Base-by-base conservation (phyloP, 1,139 yeast species). In the Suhomyces choctaworum region DNA sequence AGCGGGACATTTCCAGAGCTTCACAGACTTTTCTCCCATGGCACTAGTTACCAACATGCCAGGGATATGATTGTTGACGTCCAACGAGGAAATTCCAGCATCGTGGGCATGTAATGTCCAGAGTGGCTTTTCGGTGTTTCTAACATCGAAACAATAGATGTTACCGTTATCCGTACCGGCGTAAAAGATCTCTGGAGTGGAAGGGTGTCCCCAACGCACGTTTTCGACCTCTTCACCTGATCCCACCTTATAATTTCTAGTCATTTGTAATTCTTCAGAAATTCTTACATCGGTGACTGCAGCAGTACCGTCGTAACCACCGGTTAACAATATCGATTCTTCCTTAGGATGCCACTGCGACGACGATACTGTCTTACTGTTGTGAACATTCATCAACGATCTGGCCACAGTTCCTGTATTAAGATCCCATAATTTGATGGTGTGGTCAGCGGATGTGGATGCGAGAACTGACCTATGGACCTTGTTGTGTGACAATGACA, bases 81-180 rank as follows among this genome's bases (percentile, higher is more conserved):
- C 84, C 50, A 94, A 74, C 3, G 94, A 74, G 8, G 97, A 83
- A 42, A 92, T 83, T 41, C 95, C 97, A 4, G 95, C 79, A 62
- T 92, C 97, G 59, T 92, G 98, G 2, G 98, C 98, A 64, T 94
- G 96, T 52, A 92, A 73, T 5, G 95, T 87, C 99, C 99, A 92
- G 25, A 92, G 54, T 16, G 96, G 89, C 47, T 75, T 78, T 34
- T 75, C 70, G 29, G 70, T 73, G 32, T 70, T 76, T 58, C 96
- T 79, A 30, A 87, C 82, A 62, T 92, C 98, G 52, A 85, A 90
- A 46, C 94, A 84, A 64, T 87, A 87, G 22, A 92, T 78, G 52
- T 82, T 82, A 57, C 99, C 99, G 45, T 78, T 74, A 59, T 92
- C 98, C 24, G 97, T 89, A 50, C 97, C 96, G 27, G 89, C 95